Conservation (phyloP, 106 monocot species). For the Dendrobium huoshanense region DNA sequence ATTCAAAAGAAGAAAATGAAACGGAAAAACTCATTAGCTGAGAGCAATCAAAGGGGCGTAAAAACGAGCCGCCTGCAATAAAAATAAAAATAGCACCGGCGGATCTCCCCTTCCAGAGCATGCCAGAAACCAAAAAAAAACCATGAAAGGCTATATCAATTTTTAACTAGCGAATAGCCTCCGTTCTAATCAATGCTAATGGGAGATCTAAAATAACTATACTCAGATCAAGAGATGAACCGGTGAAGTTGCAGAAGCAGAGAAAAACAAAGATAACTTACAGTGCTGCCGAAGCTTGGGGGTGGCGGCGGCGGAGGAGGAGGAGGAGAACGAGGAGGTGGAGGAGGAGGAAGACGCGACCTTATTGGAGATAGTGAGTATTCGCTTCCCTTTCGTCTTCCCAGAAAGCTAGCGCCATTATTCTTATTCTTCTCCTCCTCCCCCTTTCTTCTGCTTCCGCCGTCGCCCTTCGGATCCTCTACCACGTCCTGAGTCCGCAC, state of each 20-base stretch:
- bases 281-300: not conserved
- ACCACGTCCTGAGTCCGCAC: no score
- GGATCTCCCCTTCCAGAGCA: not conserved
- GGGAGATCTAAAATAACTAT: not conserved
- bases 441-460: not conserved
- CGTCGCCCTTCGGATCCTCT: slow-evolving; percentile 2
- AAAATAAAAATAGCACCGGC: not conserved
- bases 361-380: not conserved
- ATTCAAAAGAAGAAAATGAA: not conserved
- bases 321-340: not conserved
- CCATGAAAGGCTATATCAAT: not conserved
- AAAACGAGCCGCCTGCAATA: not conserved
- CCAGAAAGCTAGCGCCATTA: not conserved
- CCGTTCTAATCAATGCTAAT: not conserved
- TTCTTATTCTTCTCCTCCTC: not conserved
- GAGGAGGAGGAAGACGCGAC: not conserved
- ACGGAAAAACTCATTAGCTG: not conserved
- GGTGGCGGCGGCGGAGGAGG: not conserved
- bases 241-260: not conserved
- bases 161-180: not conserved
- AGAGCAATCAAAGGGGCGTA: no score
- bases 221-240: not conserved
- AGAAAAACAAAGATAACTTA: not conserved
- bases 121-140: not conserved
- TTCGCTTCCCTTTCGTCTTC: not conserved